Evolutionary conservation across 495 filamentous ascomycete genomes (phyloP), one percentile per base, ranked within the genome.

Genomic region (Tetracladium setigerum): DNA sequence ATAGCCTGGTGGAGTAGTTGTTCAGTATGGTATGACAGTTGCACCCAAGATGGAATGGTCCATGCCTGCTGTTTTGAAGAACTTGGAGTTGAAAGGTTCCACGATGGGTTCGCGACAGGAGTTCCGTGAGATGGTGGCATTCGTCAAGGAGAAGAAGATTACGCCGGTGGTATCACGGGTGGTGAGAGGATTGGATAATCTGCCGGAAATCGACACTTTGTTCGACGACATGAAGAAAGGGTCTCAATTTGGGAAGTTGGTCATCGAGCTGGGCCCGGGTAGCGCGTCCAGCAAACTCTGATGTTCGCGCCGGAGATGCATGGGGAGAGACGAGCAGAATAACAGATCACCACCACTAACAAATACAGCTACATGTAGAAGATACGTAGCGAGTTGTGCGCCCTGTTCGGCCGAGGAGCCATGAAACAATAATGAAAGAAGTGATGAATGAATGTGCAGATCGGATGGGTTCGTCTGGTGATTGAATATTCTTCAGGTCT

Each of bases 31-130:
- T 30, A 89, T 90, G 86, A 90, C 86, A 10, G 68, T 83, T 2
- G 72, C 71, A 11, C 85, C 85, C 0, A 79, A 79, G 63, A 83
- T 86, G 73, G 73, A 85, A 14, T 89, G 79, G 66, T 53, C 69
- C 12, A 87, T 89, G 78, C 56, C 64, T 49, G 83, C 84, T 3
- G 77, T 86, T n/a, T 57, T 89, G 41, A 82, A 78, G 61, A 88
- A 91, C 53, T 69, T 91, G 39, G 86, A 89, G 53, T 69, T 88
- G 7, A 70, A 67, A 36, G 83, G 83, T 27, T 77, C 70, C 11
- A 89, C 84, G 1, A 88, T 89, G 84, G 86, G 86, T 11, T 85
- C 79, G 16, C 76, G 79, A 37, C 74, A 69, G 54, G 86, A 91
- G 62, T 89, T 89, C 56, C 61, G 65, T 32, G 83, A 86, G 2